Conservation (phyloP, 306 rosid species). For the Ceratonia siliqua region DNA sequence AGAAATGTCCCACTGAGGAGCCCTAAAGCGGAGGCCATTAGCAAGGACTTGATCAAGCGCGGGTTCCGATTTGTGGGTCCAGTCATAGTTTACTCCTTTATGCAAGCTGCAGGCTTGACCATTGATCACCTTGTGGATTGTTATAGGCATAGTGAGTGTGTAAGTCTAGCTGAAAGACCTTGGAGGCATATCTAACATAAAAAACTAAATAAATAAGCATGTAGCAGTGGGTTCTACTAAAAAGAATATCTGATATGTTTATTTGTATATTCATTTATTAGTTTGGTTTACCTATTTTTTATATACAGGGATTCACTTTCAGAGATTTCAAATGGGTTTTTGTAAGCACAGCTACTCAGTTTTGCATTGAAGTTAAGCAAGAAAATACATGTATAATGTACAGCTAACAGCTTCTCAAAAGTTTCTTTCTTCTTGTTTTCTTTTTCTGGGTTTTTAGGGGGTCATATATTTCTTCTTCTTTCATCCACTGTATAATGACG, state of each 20-base stretch:
- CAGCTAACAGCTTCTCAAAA: background rate
- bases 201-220: too few relatives aligned
- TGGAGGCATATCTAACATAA: constrained; percentile 90
- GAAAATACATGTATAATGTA: background rate
- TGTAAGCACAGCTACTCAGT: too few relatives aligned
- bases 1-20: constrained; percentile 82
- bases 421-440: background rate
- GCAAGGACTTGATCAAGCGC: constrained; percentile 82
- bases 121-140: constrained; percentile 94
- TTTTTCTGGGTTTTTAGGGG: background rate
- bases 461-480: background rate
- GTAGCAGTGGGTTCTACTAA: too few relatives aligned
- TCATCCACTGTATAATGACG: background rate
- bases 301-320: background rate
- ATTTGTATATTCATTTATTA: too few relatives aligned
- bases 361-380: background rate
- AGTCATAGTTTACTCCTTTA: constrained; percentile 86
- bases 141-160: constrained; percentile 76
- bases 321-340: background rate
- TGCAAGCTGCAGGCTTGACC: constrained; percentile 96
- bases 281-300: too few relatives aligned
- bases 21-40: constrained; percentile 89
- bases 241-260: too few relatives aligned
- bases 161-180: constrained; percentile 94
- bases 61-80: constrained; percentile 91